Percentiles rank a stretch among this genome's conserved stretches.
These are phyloP conservation scores for Platanthera zijinensis DNA, from an alignment of 106 monocot genomes.

Conservation along the genomic window DNA sequence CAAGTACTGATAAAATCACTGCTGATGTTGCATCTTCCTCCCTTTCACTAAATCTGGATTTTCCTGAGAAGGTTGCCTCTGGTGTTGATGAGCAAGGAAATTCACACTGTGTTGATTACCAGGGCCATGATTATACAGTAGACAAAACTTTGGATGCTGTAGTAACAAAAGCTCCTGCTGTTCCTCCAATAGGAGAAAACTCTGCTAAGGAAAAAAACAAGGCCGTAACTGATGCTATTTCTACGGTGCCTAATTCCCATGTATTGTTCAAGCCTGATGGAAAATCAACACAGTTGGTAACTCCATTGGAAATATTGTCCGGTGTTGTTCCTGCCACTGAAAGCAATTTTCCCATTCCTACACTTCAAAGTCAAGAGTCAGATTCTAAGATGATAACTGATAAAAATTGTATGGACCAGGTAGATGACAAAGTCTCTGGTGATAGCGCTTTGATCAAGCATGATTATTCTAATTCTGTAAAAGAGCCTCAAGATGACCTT, in stretches of 20 bases:
- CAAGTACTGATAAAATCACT: conserved; percentile 24
- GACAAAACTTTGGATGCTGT: conserved; percentile 29
- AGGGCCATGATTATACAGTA: conserved; percentile 23
- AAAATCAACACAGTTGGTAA: conserved; percentile 69
- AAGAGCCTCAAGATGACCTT: conserved; percentile 21
- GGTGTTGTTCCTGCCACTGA: conserved; percentile 47
- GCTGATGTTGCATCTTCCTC: conserved; percentile 13
- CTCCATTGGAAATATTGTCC: conserved; percentile 78
- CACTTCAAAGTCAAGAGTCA: conserved; percentile 15
- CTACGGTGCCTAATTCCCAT: conserved; percentile 29
- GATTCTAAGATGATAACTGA: conserved; percentile 25
- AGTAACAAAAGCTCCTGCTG: conserved; percentile 18
- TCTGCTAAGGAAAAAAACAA: conserved; percentile 30
- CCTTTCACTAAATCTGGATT: conserved; percentile 19
- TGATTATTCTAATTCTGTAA: conserved; percentile 29
- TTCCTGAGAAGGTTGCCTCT: conserved; percentile 24
- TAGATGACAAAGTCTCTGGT: conserved; percentile 39
- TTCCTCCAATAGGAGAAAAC: conserved; percentile 18
- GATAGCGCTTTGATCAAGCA: conserved; percentile 22
- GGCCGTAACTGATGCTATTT: conserved; percentile 28
- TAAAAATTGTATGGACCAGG: conserved; percentile 20
- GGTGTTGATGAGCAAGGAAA: conserved; percentile 26
- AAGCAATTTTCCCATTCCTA: conserved; percentile 17
- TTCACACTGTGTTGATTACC: conserved; percentile 18
- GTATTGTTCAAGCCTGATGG: conserved; percentile 20